Evolutionary conservation across 129 eudicot genomes (phyloP).

Genomic region (Saposhnikovia divaricata): DNA sequence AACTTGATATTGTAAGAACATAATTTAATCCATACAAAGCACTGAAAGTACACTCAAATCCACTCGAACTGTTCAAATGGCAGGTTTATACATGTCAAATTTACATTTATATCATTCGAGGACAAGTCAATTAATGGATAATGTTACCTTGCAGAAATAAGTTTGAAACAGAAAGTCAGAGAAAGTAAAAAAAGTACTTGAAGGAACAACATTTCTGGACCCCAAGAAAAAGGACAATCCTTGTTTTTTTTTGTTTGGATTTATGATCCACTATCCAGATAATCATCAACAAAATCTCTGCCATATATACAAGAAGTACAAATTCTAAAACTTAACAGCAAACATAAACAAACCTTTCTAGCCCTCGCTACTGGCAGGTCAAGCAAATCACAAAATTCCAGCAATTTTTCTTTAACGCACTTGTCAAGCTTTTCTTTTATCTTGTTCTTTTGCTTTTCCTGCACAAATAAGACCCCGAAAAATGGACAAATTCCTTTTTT

Average conservation of each 20-base stretch:
- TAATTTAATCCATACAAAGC: background rate
- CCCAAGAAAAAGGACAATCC: background rate
- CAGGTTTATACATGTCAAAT: background rate
- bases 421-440: slow-evolving; percentile 85
- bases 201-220: background rate
- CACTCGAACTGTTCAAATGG: background rate
- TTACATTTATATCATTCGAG: background rate
- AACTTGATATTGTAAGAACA: background rate
- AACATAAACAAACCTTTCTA: slow-evolving; percentile 56
- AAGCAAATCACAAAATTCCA: slow-evolving; percentile 77
- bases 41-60: background rate
- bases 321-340: too few relatives aligned
- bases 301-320: background rate
- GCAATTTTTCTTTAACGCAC: slow-evolving; percentile 68
- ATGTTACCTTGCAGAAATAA: background rate
- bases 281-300: background rate
- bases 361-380: slow-evolving; percentile 64
- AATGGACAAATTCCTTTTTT: too few relatives aligned
- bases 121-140: background rate
- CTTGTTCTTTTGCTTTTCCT: slow-evolving; percentile 89
- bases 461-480: too few relatives aligned
- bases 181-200: background rate
- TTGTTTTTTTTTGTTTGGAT: background rate
- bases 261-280: background rate
- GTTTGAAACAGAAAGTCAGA: background rate